Evolutionary conservation across 768 basidiomycete species (phyloP).

Genomic region (Rhodocollybia butyracea): DNA sequence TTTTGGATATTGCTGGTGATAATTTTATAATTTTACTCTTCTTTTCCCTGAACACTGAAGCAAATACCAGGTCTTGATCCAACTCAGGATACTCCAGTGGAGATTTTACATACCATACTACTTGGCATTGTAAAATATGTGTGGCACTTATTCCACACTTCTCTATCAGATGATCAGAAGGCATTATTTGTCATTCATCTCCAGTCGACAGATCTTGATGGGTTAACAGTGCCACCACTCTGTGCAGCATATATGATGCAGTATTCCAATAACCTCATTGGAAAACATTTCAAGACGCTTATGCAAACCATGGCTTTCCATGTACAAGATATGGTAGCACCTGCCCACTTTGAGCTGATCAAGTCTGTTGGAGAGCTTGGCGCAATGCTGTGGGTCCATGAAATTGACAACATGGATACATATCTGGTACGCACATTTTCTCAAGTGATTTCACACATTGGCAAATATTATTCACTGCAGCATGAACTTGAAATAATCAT

Average conservation of each 20-base stretch:
- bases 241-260: constrained; percentile 41
- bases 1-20: constrained; percentile 25
- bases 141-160: constrained; percentile 32
- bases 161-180: constrained; percentile 25
- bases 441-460: neutral
- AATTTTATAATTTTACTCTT: neutral
- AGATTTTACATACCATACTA: constrained; percentile 42
- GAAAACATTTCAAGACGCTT: constrained; percentile 39
- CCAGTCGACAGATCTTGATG: constrained; percentile 29
- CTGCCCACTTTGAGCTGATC: constrained; percentile 22
- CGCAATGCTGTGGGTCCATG: constrained; percentile 37
- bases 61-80: constrained; percentile 11
- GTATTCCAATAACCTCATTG: constrained; percentile 39
- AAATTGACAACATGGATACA: constrained; percentile 31
- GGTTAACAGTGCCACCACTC: constrained; percentile 28
- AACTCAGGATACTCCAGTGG: constrained; percentile 33
- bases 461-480: constrained; percentile 5
- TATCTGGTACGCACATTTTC: constrained; percentile 26
- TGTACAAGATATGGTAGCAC: constrained; percentile 28
- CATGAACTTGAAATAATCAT: constrained; percentile 13
- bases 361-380: constrained; percentile 29
- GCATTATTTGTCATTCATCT: constrained; percentile 24
- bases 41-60: neutral
- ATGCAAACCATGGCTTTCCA: constrained; percentile 36
- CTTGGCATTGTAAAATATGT: constrained; percentile 42